phyloP scores from a whole-genome alignment of 768 basidiomycete genomes.

The Rhodotorula toruloides region DNA sequence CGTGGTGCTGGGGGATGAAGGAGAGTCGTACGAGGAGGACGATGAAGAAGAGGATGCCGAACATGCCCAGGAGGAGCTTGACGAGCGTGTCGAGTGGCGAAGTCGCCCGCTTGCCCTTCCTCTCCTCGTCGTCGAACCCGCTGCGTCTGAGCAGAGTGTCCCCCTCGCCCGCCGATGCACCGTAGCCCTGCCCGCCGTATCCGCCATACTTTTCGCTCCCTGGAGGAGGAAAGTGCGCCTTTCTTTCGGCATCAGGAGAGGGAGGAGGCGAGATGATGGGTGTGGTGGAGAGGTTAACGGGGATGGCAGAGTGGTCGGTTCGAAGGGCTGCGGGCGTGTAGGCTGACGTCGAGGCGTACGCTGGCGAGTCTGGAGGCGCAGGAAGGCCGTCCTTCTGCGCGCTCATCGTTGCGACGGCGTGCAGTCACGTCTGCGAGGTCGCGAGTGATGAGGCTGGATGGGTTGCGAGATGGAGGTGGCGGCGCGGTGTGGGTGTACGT shows the following conservation, averaged over 20 bases:
- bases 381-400: not conserved
- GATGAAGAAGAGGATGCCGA: slow-evolving; percentile 12
- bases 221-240: no score
- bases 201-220: slow-evolving; percentile 13
- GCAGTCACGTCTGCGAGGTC: no score
- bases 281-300: not conserved
- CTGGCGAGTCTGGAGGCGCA: not conserved
- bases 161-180: not conserved
- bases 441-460: not conserved
- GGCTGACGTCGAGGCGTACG: not conserved
- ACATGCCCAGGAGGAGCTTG: slow-evolving; percentile 18
- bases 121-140: no score
- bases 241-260: not conserved
- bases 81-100: slow-evolving; percentile 14
- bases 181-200: slow-evolving; percentile 6
- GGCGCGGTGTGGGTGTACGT: not conserved
- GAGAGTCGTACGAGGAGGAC: slow-evolving; percentile 18
- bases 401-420: not conserved
- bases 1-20: slow-evolving; percentile 14
- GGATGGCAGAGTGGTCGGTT: slow-evolving; percentile 10
- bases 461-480: not conserved
- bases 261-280: slow-evolving; percentile 15
- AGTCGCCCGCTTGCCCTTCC: not conserved
- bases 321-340: not conserved
- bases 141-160: not conserved